phyloP scores from a whole-genome alignment of 2,329 filamentous ascomycete species.

The Fusarium continuum region DNA sequence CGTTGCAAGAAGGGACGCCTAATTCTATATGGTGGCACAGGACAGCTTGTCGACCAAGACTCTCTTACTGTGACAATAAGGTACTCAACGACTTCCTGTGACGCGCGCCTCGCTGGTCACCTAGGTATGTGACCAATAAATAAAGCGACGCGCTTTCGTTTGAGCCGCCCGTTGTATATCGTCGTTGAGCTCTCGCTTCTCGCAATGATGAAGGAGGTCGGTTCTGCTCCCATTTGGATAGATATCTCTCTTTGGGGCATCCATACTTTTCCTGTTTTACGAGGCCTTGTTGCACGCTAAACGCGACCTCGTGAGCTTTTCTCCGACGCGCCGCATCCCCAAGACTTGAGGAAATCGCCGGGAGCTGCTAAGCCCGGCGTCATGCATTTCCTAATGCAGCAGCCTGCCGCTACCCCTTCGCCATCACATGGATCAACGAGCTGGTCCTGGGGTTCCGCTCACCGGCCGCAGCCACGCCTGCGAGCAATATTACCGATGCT shows the following conservation, averaged over 20 bases:
- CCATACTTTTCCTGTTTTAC: conserved; percentile 7
- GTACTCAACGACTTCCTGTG: neutral
- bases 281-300: conserved; percentile 37
- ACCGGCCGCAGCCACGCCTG: conserved; percentile 42
- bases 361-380: conserved; percentile 34
- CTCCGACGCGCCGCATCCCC: conserved; percentile 35
- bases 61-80: neutral
- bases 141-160: conserved; percentile 3
- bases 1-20: neutral
- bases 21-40: conserved; percentile 11
- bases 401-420: conserved; percentile 37
- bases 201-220: conserved; percentile 24
- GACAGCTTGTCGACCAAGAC: neutral
- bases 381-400: conserved; percentile 43
- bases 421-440: conserved; percentile 41
- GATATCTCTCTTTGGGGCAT: conserved; percentile 1
- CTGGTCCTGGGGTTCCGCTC: conserved; percentile 34
- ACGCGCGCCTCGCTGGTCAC: conserved; percentile 20
- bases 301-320: conserved; percentile 40
- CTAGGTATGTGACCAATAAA: conserved; percentile 19
- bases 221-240: conserved; percentile 5
- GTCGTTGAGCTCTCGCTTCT: neutral
- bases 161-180: neutral
- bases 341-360: conserved; percentile 24
- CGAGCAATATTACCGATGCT: conserved; percentile 38